Evolutionary conservation across 208 protist genomes (phyloP).

Genomic region (Leishmania amazonensis): DNA sequence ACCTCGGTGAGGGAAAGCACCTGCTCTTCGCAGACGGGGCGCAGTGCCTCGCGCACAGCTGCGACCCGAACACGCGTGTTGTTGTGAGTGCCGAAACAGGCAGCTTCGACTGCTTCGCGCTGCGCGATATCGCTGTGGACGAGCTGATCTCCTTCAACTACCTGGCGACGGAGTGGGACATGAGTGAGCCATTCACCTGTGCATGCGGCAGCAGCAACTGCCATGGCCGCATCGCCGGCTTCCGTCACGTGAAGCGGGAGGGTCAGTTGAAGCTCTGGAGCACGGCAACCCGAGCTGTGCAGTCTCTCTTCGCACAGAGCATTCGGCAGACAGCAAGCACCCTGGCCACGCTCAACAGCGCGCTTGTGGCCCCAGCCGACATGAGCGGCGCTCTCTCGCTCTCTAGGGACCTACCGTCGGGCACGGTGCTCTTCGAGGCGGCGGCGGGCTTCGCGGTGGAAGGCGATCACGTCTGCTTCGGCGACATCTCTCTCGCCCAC

Average conservation of each 20-base stretch:
- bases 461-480: conserved; percentile 45
- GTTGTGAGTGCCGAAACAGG: conserved; percentile 65
- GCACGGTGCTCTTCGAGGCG: conserved; percentile 61
- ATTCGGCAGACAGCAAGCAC: conserved; percentile 43
- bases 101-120: conserved; percentile 64
- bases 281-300: conserved; percentile 55
- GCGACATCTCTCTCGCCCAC: conserved; percentile 66
- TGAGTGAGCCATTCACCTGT: conserved; percentile 80
- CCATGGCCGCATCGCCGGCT: conserved; percentile 69
- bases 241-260: conserved; percentile 52
- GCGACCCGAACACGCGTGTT: conserved; percentile 79
- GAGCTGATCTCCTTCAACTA: conserved; percentile 89
- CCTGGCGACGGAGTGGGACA: conserved; percentile 89
- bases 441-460: conserved; percentile 31
- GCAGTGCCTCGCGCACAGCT: conserved; percentile 84
- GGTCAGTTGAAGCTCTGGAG: conserved; percentile 69
- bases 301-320: conserved; percentile 61
- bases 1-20: conserved; percentile 79
- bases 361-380: conserved; percentile 42
- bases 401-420: conserved; percentile 55
- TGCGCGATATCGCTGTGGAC: conserved; percentile 58
- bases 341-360: conserved; percentile 55
- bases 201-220: conserved; percentile 60
- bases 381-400: conserved; percentile 45
- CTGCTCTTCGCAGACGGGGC: conserved; percentile 73